Evolutionary conservation across 805 yeast genomes (phyloP).

Genomic region (Sporopachydermia quercuum): DNA sequence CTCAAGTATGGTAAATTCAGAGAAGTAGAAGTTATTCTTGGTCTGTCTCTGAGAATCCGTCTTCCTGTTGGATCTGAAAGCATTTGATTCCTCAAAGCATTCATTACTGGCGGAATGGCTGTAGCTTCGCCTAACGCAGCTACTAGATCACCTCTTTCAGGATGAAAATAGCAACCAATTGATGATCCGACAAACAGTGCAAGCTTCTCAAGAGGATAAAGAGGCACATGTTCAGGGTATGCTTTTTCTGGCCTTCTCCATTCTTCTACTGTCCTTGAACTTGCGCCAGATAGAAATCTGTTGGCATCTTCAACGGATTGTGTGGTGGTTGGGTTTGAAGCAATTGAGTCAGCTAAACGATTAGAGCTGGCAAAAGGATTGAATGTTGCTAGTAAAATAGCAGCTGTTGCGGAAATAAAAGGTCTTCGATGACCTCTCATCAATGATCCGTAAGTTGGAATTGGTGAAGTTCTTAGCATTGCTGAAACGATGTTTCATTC

Average conservation of each 20-base stretch:
- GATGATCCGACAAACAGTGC: conserved; percentile 61
- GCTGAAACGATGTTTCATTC: too few relatives aligned
- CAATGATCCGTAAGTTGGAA: too few relatives aligned
- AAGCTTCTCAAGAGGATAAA: conserved; percentile 44
- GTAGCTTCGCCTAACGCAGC: conserved; percentile 86
- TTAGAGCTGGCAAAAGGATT: background rate
- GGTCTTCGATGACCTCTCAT: too few relatives aligned
- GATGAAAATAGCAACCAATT: conserved; percentile 46
- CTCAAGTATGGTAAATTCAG: conserved; percentile 49
- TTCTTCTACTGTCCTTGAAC: background rate
- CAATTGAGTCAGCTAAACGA: background rate
- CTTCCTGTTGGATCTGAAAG: conserved; percentile 64
- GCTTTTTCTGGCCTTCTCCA: conserved; percentile 1
- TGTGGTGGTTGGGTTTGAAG: background rate
- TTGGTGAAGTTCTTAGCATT: conserved; percentile 1
- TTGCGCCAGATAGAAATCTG: background rate
- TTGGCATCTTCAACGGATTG: background rate
- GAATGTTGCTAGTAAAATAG: background rate
- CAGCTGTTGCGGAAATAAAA: background rate
- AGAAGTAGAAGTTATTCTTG: conserved; percentile 64
- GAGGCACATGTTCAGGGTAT: conserved; percentile 72
- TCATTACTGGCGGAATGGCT: conserved; percentile 56
- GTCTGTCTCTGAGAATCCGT: conserved; percentile 60
- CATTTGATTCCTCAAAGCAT: conserved; percentile 55
- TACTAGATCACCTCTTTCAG: conserved; percentile 59